Evolutionary conservation across 2,329 filamentous ascomycete genomes (phyloP).

Genomic region (Claviceps cyperi): DNA sequence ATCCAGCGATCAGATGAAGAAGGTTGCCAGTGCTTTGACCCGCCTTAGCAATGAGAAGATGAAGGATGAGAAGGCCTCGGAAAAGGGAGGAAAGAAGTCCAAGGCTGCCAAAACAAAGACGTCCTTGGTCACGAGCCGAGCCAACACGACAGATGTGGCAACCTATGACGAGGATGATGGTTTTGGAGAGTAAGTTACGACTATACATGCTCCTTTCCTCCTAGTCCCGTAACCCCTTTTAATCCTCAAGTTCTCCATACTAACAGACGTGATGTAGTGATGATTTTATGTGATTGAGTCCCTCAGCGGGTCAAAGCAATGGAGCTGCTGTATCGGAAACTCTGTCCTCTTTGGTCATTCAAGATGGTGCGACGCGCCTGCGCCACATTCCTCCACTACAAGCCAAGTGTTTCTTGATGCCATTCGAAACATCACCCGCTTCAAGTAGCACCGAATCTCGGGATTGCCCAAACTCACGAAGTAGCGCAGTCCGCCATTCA

Average conservation of each 20-base stretch:
- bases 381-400: neutral
- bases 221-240: neutral
- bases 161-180: conserved; percentile 67
- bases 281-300: conserved; percentile 52
- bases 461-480: neutral
- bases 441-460: neutral
- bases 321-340: neutral
- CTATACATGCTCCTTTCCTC: too few relatives aligned
- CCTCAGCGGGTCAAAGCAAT: neutral
- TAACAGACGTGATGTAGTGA: conserved; percentile 30
- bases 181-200: conserved; percentile 63
- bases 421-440: neutral
- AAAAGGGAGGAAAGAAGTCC: conserved; percentile 91
- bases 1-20: conserved; percentile 90
- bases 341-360: neutral
- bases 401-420: too few relatives aligned
- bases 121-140: conserved; percentile 53
- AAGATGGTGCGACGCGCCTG: neutral
- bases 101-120: conserved; percentile 96
- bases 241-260: neutral
- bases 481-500: neutral
- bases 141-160: conserved; percentile 52
- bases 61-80: conserved; percentile 91
- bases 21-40: conserved; percentile 77
- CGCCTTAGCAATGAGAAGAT: conserved; percentile 92